Evolutionary conservation across 352 stramenopile genomes (phyloP), one percentile per base, ranked within the genome.

Genomic region (Phytophthora uliginosa): DNA sequence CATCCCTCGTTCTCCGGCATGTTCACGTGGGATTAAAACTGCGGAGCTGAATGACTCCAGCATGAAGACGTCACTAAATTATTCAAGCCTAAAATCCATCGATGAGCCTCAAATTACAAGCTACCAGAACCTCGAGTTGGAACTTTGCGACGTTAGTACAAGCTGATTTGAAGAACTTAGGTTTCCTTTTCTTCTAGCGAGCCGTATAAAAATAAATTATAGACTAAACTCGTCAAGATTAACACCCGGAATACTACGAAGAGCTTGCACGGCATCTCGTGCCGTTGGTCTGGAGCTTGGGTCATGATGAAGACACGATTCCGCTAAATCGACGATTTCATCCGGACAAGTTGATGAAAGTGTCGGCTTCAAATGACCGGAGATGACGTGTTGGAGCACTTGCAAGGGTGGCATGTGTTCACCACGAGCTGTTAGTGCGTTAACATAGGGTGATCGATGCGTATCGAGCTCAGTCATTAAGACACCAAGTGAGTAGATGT

Each of bases 401-500:
- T 82, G 52, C 13, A 77, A 22, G 18, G 74, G 68, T 57, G 71
- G 22, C 50, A 83, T 65, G 5, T 51, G 33, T 20, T 42, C 9
- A 1, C 60, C 73, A 2, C 60, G 62, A 22, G 63, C 48, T 34
- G 63, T 76, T 2, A 71, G 22, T 10, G 73, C 28, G 31, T 78
- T 64, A 10, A 63, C 22, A 42, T 77, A 87, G 22, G 85, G 83
- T n/a, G 54, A n/a, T 12, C 59, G 40, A 38, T 78, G 71, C 24
- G 84, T 87, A 65, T 91, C 85, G 7, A 93, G 38, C 61, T 93
- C 85, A 7, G 73, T 73, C 5, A 93, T 65, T 18, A 91, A 60
- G 9, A 95, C 76, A 9, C 89, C 90, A 34, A 94, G 85, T 15
- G 84, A 89, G 70, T 92, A 96, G 4, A 96, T 82, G 64, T 95